These are phyloP conservation scores for Vitis cinerea DNA, from an alignment of 164 flowering plant species.

Conservation along the genomic window DNA sequence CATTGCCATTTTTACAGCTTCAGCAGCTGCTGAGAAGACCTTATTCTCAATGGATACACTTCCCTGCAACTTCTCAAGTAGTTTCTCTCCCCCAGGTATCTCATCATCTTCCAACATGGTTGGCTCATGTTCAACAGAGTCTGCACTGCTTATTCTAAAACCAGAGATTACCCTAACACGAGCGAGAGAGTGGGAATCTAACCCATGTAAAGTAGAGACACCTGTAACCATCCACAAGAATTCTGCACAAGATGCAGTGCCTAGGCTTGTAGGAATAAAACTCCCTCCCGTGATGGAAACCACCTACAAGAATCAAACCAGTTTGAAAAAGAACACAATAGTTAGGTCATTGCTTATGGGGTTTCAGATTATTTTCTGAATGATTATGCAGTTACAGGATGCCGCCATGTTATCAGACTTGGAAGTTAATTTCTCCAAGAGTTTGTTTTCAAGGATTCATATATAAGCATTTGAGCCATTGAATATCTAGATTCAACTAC, in stretches of 20 bases:
- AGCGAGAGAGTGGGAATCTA: constrained; percentile 40
- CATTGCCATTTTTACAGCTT: constrained; percentile 79
- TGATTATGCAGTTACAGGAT: too few relatives aligned
- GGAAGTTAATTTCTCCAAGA: not conserved
- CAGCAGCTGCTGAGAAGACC: constrained; percentile 60
- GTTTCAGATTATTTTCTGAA: not conserved
- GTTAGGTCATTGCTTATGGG: not conserved
- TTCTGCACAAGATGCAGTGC: constrained; percentile 35
- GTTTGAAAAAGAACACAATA: constrained; percentile 1
- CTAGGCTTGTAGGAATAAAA: constrained; percentile 75
- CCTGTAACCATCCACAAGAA: constrained; percentile 85
- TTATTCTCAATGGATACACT: constrained; percentile 45
- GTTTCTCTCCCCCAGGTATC: constrained; percentile 64
- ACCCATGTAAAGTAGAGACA: constrained; percentile 50
- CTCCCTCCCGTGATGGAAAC: constrained; percentile 44
- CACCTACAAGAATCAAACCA: constrained; percentile 40
- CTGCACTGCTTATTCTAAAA: constrained; percentile 22
- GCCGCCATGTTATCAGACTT: not conserved
- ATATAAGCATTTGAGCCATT: not conserved
- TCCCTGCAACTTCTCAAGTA: constrained; percentile 77
- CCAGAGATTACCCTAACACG: constrained; percentile 59
- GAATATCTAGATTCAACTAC: not conserved
- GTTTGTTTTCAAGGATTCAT: not conserved
- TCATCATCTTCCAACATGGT: constrained; percentile 49
- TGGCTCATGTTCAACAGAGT: constrained; percentile 22